Base-by-base conservation (phyloP, 352 stramenopile species). In the Phytophthora colocasiae region DNA sequence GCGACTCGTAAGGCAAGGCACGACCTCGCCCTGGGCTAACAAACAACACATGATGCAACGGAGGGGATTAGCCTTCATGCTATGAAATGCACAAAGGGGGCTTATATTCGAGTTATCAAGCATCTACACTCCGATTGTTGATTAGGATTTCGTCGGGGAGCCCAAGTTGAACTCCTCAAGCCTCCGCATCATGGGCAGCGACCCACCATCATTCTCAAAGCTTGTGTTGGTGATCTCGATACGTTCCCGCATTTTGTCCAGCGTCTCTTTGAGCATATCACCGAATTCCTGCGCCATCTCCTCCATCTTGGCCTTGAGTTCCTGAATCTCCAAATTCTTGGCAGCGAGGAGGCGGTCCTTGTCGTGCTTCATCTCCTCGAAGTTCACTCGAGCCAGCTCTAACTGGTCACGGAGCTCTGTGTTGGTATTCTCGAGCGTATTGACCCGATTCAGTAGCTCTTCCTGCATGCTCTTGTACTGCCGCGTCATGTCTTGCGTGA, bases 391-490 rank as follows among this genome's bases (percentile, higher is more conserved):
- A 10, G 89, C 84, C 24, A 90, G 78, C 60, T 98, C 93, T n/a
- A 98, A 66, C 58, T 98, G 88, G 67, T 98, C 95, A 8, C 92
- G 89, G 7, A 98, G 76, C 50, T 97, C 90, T 31, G 93, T 86
- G 73, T 98, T 98, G 44, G 89, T 90, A 54, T 95, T 95, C 68
- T 98, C 94, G 24, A 98, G 78, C 29, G 75, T 77, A 59, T 92
- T 93, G 62, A 95, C 83, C 14, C 91, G 85, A 41, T 96, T 93
- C 4, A 97, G 74, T 27, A 97, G 73, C 60, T 97, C 88, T 46
- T 97, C 91, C 63, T 98, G 93, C 95, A 99, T 98, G 58, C 91
- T 96, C 76, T 98, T 98, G 79, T 98, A 98, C 81, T 98, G 95
- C 8, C 96, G 82, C 48, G 95, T 98, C 95, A 98, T 98, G 68